Evolutionary conservation across 2,329 filamentous ascomycete genomes (phyloP).

Genomic region (Capronia coronata): DNA sequence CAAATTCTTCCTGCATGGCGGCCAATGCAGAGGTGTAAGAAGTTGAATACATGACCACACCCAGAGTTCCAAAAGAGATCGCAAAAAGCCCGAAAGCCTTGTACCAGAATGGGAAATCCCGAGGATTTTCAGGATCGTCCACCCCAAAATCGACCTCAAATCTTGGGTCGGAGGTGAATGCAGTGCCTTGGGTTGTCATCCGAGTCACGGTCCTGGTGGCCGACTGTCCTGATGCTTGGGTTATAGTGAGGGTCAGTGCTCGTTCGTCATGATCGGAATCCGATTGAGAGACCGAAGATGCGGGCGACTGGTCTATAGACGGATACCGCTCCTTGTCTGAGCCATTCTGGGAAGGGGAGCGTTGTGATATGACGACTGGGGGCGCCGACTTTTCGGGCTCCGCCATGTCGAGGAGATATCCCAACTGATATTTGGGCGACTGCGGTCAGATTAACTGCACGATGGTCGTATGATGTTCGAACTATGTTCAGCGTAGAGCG

Average conservation of each 20-base stretch:
- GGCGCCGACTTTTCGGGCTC: constrained; percentile 15
- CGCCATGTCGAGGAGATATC: constrained; percentile 6
- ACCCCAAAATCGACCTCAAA: constrained; percentile 69
- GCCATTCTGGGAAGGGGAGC: constrained; percentile 6
- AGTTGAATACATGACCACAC: constrained; percentile 66
- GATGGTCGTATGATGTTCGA: background rate
- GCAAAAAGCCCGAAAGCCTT: constrained; percentile 50
- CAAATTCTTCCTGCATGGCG: constrained; percentile 63
- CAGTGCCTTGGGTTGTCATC: constrained; percentile 42
- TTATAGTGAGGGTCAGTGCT: constrained; percentile 20
- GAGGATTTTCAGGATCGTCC: constrained; percentile 57
- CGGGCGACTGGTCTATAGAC: constrained; percentile 14
- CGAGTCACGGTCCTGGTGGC: constrained; percentile 30
- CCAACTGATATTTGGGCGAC: background rate
- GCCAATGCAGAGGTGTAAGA: constrained; percentile 68
- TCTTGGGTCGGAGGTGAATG: constrained; percentile 47
- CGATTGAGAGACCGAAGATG: constrained; percentile 15
- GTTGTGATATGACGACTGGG: constrained; percentile 13
- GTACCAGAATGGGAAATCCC: constrained; percentile 59
- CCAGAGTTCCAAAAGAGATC: constrained; percentile 53
- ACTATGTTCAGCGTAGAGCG: background rate
- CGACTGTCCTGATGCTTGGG: constrained; percentile 16
- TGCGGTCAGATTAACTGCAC: background rate
- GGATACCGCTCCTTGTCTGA: constrained; percentile 20
- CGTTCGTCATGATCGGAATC: constrained; percentile 19